Conservation (phyloP, 129 eudicot genomes). For the Saposhnikovia divaricata region DNA sequence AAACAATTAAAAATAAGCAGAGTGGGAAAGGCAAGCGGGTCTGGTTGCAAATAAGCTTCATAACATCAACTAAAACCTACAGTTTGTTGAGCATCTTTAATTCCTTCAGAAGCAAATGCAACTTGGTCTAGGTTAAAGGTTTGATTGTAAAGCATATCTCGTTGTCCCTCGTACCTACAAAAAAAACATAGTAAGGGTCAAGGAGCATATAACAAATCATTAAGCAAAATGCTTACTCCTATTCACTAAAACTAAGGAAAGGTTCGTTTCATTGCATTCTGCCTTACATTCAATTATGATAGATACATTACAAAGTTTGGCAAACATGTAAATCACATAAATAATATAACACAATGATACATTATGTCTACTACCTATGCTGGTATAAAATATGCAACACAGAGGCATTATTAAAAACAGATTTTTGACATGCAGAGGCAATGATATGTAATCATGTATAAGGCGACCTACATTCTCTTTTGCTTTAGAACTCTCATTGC, state of each 20-base stretch:
- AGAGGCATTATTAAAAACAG: background rate
- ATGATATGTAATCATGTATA: background rate
- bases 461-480: conserved; percentile 52
- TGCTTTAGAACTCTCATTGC: conserved; percentile 85
- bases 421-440: background rate
- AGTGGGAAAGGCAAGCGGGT: background rate
- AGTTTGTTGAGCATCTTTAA: conserved; percentile 96
- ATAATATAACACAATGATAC: background rate
- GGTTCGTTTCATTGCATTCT: background rate
- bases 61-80: conserved; percentile 33
- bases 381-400: background rate
- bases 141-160: conserved; percentile 94
- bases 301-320: background rate
- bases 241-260: background rate
- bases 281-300: background rate
- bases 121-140: conserved; percentile 91
- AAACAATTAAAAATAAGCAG: background rate
- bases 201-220: background rate
- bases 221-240: background rate
- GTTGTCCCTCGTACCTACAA: conserved; percentile 89
- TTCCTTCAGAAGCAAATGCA: conserved; percentile 91
- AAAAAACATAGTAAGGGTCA: conserved; percentile 9
- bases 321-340: background rate
- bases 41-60: background rate
- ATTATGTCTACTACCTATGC: background rate